These are phyloP conservation scores for Calonectria pauciramosa DNA, from an alignment of 2,329 filamentous ascomycete species.

Conservation along the genomic window DNA sequence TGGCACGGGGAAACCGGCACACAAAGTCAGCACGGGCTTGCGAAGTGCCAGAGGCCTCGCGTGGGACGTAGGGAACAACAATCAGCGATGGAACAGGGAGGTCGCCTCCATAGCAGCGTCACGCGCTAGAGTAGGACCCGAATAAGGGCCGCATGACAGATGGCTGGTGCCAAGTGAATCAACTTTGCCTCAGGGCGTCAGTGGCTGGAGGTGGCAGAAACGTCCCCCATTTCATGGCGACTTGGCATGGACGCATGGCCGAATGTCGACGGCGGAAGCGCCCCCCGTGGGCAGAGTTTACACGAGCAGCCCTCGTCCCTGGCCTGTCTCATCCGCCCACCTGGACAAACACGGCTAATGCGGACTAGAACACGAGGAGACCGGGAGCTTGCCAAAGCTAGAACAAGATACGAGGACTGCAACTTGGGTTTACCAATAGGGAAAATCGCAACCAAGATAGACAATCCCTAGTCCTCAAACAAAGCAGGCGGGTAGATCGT, in stretches of 20 bases:
- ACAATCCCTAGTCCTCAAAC: not conserved
- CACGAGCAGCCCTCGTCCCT: constrained; percentile 3
- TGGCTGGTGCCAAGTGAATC: not conserved
- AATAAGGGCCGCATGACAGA: not conserved
- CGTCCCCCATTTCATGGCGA: not conserved
- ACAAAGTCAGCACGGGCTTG: not conserved
- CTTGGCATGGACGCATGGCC: not conserved
- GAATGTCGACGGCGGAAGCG: not conserved
- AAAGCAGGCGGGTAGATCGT: not conserved
- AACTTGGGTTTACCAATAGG: not conserved
- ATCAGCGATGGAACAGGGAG: not conserved
- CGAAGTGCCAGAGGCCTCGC: not conserved
- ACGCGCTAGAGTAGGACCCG: not conserved
- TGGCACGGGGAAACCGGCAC: constrained; percentile 20
- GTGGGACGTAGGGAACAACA: not conserved
- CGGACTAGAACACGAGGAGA: constrained; percentile 18
- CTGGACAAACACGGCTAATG: not conserved
- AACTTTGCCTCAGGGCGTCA: not conserved
- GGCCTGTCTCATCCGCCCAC: constrained; percentile 10
- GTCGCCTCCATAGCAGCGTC: not conserved
- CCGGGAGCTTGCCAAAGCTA: not conserved
- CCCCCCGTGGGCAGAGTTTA: constrained; percentile 1
- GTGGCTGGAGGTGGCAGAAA: constrained; percentile 12
- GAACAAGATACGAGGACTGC: constrained; percentile 7
- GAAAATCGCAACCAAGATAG: not conserved